These are phyloP conservation scores for Arthroderma sp. DNA, from an alignment of 2,329 filamentous ascomycete species.

Conservation along the genomic window DNA sequence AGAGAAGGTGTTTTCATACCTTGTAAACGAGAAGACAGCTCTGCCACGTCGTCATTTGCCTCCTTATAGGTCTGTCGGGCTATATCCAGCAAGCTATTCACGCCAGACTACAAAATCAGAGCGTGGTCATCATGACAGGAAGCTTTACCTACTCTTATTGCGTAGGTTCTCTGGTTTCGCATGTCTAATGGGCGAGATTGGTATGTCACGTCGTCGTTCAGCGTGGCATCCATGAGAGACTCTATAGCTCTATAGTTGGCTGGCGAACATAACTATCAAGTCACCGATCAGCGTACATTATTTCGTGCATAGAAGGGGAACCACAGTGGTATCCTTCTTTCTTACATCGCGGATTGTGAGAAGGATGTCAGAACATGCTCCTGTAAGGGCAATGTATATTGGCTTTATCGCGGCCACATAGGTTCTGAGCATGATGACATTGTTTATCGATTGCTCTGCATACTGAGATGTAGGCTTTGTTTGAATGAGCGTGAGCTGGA, in stretches of 20 bases:
- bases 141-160: conserved; percentile 50
- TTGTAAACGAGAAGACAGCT: conserved; percentile 55
- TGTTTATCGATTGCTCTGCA: conserved; percentile 71
- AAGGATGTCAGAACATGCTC: conserved; percentile 52
- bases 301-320: not conserved
- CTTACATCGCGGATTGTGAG: conserved; percentile 49
- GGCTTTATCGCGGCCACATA: conserved; percentile 57
- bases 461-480: conserved; percentile 51
- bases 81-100: conserved; percentile 77
- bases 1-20: conserved; percentile 31
- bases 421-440: conserved; percentile 73
- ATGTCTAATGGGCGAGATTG: conserved; percentile 70
- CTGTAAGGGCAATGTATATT: conserved; percentile 53
- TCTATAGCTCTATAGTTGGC: conserved; percentile 48
- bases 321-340: not conserved
- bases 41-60: conserved; percentile 61
- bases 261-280: conserved; percentile 48
- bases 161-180: conserved; percentile 80
- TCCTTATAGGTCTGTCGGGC: conserved; percentile 84
- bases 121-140: not conserved
- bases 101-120: conserved; percentile 46
- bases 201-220: conserved; percentile 72
- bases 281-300: not conserved
- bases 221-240: conserved; percentile 50
- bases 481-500: conserved; percentile 62